These are phyloP conservation scores for Ophiostoma novo-ulmi DNA, from an alignment of 2,329 filamentous ascomycete species.

Conservation along the genomic window DNA sequence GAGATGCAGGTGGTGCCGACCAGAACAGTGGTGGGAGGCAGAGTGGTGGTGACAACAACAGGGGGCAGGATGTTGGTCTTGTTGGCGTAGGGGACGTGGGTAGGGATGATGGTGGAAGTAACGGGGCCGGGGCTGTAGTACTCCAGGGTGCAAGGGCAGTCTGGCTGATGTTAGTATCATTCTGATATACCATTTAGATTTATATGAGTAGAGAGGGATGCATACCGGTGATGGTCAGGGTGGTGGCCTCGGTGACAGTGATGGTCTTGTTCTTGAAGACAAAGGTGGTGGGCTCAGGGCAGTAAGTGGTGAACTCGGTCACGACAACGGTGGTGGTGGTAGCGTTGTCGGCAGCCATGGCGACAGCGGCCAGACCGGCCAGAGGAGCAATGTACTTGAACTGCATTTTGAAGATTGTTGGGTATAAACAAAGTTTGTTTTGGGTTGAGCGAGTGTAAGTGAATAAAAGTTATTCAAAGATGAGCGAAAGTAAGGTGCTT, in stretches of 20 bases:
- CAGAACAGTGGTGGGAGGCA: conserved; percentile 19
- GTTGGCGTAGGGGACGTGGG: conserved; percentile 17
- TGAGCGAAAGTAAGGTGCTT: conserved; percentile 15
- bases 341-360: not conserved
- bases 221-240: conserved; percentile 28
- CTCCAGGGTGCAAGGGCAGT: conserved; percentile 29
- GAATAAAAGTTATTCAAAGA: conserved; percentile 11
- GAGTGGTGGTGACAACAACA: conserved; percentile 16
- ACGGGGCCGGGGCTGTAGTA: conserved; percentile 18
- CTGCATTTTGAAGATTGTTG: conserved; percentile 24
- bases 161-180: not conserved
- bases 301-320: conserved; percentile 64
- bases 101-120: not conserved
- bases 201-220: not conserved
- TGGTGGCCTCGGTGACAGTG: conserved; percentile 37
- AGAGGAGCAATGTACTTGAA: conserved; percentile 23
- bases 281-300: conserved; percentile 63
- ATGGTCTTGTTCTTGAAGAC: conserved; percentile 63
- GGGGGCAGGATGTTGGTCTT: conserved; percentile 11
- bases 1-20: conserved; percentile 20
- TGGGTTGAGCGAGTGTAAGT: conserved; percentile 20
- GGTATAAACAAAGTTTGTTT: conserved; percentile 10
- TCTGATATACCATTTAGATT: not conserved
- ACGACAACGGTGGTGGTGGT: conserved; percentile 40
- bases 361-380: conserved; percentile 22